Evolutionary conservation across 768 basidiomycete species (phyloP).

Genomic region (Mycena pura): DNA sequence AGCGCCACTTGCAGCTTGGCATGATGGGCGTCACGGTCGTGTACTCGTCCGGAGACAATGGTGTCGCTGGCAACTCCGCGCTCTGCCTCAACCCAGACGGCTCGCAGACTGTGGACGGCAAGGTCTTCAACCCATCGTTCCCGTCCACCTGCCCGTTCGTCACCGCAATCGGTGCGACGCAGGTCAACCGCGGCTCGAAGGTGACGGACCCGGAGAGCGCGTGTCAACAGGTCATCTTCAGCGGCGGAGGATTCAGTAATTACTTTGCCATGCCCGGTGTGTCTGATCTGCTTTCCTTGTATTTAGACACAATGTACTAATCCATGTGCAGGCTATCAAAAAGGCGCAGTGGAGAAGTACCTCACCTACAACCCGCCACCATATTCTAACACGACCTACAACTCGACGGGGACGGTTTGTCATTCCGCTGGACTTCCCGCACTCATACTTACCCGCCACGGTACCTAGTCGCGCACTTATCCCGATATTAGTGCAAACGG

Average conservation of each 20-base stretch:
- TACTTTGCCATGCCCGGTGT: slow-evolving; percentile 42
- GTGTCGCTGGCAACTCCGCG: slow-evolving; percentile 50
- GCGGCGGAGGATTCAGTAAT: slow-evolving; percentile 51
- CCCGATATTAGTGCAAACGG: slow-evolving; percentile 56
- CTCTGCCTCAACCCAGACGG: slow-evolving; percentile 54
- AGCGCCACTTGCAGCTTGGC: slow-evolving; percentile 46
- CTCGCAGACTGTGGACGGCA: slow-evolving; percentile 35
- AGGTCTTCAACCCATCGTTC: slow-evolving; percentile 50
- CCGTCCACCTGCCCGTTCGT: slow-evolving; percentile 52
- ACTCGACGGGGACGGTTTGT: slow-evolving; percentile 41
- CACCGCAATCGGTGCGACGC: slow-evolving; percentile 56
- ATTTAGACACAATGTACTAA: background rate
- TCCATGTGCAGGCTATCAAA: slow-evolving; percentile 43
- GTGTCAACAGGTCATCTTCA: slow-evolving; percentile 44
- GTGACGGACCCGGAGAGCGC: slow-evolving; percentile 42
- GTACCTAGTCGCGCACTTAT: slow-evolving; percentile 46
- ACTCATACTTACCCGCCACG: slow-evolving; percentile 16
- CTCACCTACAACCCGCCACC: slow-evolving; percentile 38
- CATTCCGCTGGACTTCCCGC: background rate
- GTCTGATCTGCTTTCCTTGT: slow-evolving; percentile 2
- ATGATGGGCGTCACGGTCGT: slow-evolving; percentile 64
- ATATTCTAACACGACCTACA: slow-evolving; percentile 34
- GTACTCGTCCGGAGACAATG: slow-evolving; percentile 66
- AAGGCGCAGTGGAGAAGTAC: slow-evolving; percentile 43
- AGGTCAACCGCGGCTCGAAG: slow-evolving; percentile 38